Evolutionary conservation across 2,329 filamentous ascomycete species (phyloP).

Genomic region (Saccharata proteae): DNA sequence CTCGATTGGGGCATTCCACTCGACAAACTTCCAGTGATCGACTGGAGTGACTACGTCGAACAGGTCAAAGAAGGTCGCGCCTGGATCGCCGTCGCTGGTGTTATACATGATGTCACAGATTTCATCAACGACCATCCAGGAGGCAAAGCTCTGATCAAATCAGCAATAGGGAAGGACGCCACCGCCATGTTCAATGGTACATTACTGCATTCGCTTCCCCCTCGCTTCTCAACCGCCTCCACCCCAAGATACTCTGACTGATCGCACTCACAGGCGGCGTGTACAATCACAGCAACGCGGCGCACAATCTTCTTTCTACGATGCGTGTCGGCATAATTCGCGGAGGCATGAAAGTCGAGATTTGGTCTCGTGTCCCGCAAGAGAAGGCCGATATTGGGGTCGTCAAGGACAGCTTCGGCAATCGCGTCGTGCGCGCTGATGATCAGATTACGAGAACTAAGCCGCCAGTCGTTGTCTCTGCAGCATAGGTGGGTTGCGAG

Average conservation of each 20-base stretch:
- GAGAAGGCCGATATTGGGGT: constrained; percentile 40
- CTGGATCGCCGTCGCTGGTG: constrained; percentile 66
- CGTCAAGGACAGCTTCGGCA: constrained; percentile 5
- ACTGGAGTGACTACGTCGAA: constrained; percentile 76
- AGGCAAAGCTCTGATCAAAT: constrained; percentile 74
- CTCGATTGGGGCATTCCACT: constrained; percentile 82
- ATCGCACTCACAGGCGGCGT: too few relatives aligned
- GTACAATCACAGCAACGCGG: constrained; percentile 80
- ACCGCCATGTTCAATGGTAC: constrained; percentile 74
- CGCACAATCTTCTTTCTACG: constrained; percentile 77
- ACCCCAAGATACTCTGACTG: not conserved
- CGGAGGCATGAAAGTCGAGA: constrained; percentile 79
- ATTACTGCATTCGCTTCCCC: not conserved
- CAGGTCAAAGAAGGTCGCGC: constrained; percentile 61
- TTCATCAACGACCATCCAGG: constrained; percentile 88
- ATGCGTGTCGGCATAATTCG: constrained; percentile 82
- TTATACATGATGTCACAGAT: constrained; percentile 72
- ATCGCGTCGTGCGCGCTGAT: constrained; percentile 2
- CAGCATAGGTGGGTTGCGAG: too few relatives aligned
- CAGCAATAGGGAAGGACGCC: constrained; percentile 74
- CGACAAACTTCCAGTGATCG: constrained; percentile 72
- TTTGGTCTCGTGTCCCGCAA: constrained; percentile 72
- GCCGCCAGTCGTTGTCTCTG: too few relatives aligned
- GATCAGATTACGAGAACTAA: constrained; percentile 5
- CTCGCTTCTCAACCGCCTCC: not conserved